A percentile compares a stretch with the other conserved stretches of the same genome.
These are phyloP conservation scores for Lachancea nothofagi DNA, from an alignment of 805 yeast genomes.

Conservation along the genomic window DNA sequence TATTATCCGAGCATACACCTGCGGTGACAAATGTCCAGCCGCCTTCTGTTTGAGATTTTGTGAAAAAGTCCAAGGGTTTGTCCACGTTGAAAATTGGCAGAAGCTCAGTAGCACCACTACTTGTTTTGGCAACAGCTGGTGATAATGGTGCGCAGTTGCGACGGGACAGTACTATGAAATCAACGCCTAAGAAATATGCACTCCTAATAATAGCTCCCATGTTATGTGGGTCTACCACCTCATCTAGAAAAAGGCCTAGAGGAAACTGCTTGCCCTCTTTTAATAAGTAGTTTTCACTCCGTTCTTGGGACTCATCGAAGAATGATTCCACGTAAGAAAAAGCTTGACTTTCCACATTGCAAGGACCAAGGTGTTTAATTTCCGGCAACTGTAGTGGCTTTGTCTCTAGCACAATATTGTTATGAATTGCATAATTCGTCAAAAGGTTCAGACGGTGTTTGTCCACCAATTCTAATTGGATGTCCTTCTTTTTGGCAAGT, in stretches of 20 bases:
- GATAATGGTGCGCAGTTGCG: constrained; percentile 69
- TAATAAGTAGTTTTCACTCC: constrained; percentile 2
- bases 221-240: constrained; percentile 81
- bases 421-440: constrained; percentile 69
- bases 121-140: constrained; percentile 72
- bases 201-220: constrained; percentile 78
- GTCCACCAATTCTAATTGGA: constrained; percentile 20
- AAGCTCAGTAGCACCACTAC: constrained; percentile 80
- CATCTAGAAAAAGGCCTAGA: constrained; percentile 70
- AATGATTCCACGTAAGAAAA: constrained; percentile 10
- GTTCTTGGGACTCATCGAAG: constrained; percentile 16
- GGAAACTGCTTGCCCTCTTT: constrained; percentile 39
- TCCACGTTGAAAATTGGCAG: constrained; percentile 53
- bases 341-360: constrained; percentile 17
- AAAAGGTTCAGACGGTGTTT: constrained; percentile 52
- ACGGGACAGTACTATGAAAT: constrained; percentile 65
- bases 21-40: constrained; percentile 75
- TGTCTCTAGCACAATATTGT: constrained; percentile 70
- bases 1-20: constrained; percentile 36
- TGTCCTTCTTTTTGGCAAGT: constrained; percentile 39
- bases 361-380: constrained; percentile 29
- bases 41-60: constrained; percentile 41
- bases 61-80: constrained; percentile 61
- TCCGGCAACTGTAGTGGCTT: constrained; percentile 33
- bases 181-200: constrained; percentile 78